Evolutionary conservation across 23 red algal genomes (phyloP), one percentile per base, ranked within the genome.

Genomic region (Cyanidioschyzon merolae): DNA sequence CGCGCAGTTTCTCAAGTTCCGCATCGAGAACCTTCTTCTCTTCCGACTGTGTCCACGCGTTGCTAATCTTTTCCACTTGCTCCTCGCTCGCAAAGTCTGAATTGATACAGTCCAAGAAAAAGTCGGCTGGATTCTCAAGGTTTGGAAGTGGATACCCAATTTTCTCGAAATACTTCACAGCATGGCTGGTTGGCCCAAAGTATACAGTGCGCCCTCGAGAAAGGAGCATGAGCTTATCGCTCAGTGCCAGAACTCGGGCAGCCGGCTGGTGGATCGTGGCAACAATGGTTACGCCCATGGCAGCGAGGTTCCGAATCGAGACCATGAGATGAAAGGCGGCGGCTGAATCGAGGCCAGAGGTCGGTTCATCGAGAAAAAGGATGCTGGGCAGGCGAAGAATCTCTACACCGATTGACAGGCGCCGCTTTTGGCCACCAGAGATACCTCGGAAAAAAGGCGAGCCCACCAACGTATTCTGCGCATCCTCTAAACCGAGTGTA

Each of bases 331-430:
- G 40, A 35, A 79, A 88, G 21, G 87, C 84, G 16, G 87, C 86
- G 36, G 92, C 80, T 34, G 86, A 82, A 45, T 96, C 92, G 26
- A 96, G 82, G 21, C 92, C 92, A 2, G 84, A 84, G 15, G 87
- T 96, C 76, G 87, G 87, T 39, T 90, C 92, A 76, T 96, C 92
- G 0, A 87, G 76, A 75, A 96, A 87, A 68, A 96, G 67, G 34
- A 96, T 57, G 17, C 74, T 68, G 26, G 87, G 92, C 21, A 75
- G 21, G 3, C 79, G 75, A 27, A 96, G 78, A 39, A 96, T 76
- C 74, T 96, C 84, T 34, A 79, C 80, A 32, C 87, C 92, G 18
- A 96, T 85, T 34, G 92, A 90, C 0, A 90, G 75, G 1, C 87
- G 87, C 41, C 92, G 79, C 50, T 80, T 84, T 76, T 96, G 92